A percentile compares a stretch with the other conserved stretches of the same genome.
Conservation (phyloP, 805 yeast species). For the Spathaspora boniae region DNA sequence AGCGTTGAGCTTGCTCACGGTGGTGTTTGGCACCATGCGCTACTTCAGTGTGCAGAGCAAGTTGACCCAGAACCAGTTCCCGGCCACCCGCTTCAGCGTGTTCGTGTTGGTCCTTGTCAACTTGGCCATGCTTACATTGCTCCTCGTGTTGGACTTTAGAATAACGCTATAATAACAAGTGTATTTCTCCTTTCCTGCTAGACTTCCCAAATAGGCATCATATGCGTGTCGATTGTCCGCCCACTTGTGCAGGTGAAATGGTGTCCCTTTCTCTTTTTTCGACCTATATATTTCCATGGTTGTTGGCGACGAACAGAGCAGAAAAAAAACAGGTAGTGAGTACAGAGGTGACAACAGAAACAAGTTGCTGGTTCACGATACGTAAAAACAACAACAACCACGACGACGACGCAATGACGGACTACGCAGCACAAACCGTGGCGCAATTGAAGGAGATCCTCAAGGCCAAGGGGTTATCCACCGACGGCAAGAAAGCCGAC, state of each 20-base stretch:
- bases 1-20: slow-evolving; percentile 14
- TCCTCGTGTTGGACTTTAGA: slow-evolving; percentile 19
- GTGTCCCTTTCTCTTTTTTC: too few relatives aligned
- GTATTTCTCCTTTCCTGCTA: too few relatives aligned
- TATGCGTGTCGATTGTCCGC: background rate
- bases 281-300: background rate
- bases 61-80: slow-evolving; percentile 18
- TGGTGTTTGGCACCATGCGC: slow-evolving; percentile 20
- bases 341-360: background rate
- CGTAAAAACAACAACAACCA: background rate
- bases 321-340: background rate
- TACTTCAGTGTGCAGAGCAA: slow-evolving; percentile 24
- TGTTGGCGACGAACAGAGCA: background rate
- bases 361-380: background rate
- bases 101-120: slow-evolving; percentile 16
- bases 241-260: too few relatives aligned
- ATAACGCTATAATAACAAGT: too few relatives aligned
- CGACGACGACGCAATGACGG: slow-evolving; percentile 36
- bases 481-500: slow-evolving; percentile 79
- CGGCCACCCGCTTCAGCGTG: slow-evolving; percentile 21
- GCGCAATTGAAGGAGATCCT: slow-evolving; percentile 79
- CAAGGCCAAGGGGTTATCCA: slow-evolving; percentile 61
- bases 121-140: slow-evolving; percentile 15
- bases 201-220: slow-evolving; percentile 1
- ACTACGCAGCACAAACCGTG: slow-evolving; percentile 67